A percentile compares a stretch with the other conserved stretches of the same genome.
phyloP scores from a whole-genome alignment of 257 asterid species.

The Vinca minor region DNA sequence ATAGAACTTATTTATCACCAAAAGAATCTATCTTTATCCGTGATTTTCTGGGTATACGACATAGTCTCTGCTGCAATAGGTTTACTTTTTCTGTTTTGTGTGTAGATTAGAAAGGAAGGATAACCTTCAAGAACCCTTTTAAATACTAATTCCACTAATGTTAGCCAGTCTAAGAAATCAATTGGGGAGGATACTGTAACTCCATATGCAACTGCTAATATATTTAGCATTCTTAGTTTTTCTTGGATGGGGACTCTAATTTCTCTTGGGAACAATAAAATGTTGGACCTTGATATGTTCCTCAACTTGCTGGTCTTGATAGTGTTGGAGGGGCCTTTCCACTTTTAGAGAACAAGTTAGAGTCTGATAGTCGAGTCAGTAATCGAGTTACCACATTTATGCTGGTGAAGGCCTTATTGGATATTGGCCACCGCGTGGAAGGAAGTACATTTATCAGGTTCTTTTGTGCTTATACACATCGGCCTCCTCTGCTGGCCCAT shows the following conservation, averaged over 20 bases:
- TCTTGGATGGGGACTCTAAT: constrained; percentile 70
- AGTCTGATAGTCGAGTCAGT: constrained; percentile 23
- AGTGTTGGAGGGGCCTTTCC: constrained; percentile 55
- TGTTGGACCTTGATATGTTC: constrained; percentile 81
- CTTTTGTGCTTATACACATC: constrained; percentile 36
- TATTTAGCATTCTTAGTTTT: constrained; percentile 57
- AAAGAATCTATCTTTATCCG: constrained; percentile 30
- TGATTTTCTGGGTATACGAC: constrained; percentile 62
- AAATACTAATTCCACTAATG: constrained; percentile 22
- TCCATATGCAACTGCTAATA: constrained; percentile 56
- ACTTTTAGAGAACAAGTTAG: constrained; percentile 26
- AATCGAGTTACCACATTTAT: constrained; percentile 45
- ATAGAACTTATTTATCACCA: constrained; percentile 40
- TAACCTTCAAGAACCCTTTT: constrained; percentile 60
- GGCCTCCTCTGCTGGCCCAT: constrained; percentile 68
- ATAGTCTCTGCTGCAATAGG: constrained; percentile 36
- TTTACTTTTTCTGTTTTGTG: constrained; percentile 35
- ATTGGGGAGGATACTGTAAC: constrained; percentile 63
- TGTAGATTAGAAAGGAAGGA: constrained; percentile 27
- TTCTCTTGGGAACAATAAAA: constrained; percentile 52
- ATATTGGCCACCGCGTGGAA: constrained; percentile 46
- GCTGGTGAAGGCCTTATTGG: constrained; percentile 64
- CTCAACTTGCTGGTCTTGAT: constrained; percentile 55
- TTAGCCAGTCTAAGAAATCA: constrained; percentile 24
- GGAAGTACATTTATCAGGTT: constrained; percentile 44